phyloP scores from a whole-genome alignment of 169 alveolate species.

The Plasmodium gonderi region DNA sequence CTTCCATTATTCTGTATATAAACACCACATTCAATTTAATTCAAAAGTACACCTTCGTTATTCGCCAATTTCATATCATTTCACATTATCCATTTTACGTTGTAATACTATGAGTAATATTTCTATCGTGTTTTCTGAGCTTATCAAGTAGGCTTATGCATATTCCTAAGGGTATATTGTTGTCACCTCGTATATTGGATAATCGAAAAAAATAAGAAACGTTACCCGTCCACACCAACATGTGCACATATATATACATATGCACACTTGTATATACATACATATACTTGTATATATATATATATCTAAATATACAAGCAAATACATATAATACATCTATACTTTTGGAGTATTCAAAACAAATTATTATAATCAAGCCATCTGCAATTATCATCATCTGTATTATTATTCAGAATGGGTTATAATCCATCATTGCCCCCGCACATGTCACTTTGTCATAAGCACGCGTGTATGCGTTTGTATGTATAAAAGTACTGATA shows the following conservation, averaged over 20 bases:
- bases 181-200: too few species aligned
- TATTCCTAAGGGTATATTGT: background rate
- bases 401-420: background rate
- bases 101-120: background rate
- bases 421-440: background rate
- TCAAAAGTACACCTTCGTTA: too few species aligned
- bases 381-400: background rate
- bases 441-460: background rate
- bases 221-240: background rate
- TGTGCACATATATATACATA: background rate
- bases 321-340: background rate
- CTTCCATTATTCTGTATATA: background rate
- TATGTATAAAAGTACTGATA: background rate
- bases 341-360: background rate
- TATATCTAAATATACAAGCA: background rate
- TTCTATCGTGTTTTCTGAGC: background rate
- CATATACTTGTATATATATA: background rate
- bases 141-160: background rate
- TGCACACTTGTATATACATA: background rate
- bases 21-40: too few species aligned
- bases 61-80: background rate
- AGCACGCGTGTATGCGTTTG: background rate
- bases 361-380: background rate
- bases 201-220: too few species aligned
- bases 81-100: background rate